Conservation (phyloP, 2,329 filamentous ascomycete genomes). For the Alternaria brassicae region DNA sequence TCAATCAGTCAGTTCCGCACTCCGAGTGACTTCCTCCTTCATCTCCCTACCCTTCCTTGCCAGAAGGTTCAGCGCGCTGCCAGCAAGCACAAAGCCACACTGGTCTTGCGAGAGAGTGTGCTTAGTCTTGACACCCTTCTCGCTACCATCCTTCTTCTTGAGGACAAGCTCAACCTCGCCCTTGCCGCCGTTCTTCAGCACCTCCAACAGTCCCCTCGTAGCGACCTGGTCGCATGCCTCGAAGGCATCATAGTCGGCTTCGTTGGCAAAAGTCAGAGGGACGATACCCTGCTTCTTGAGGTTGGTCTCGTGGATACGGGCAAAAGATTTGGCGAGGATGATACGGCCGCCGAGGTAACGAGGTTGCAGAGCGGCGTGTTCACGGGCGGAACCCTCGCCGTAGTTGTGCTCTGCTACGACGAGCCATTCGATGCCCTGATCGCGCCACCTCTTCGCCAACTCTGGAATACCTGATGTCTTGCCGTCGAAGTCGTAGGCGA, state of each 20-base stretch:
- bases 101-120: slow-evolving; percentile 91
- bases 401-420: slow-evolving; percentile 98
- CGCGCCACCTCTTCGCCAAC: slow-evolving; percentile 83
- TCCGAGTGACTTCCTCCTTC: slow-evolving; percentile 47
- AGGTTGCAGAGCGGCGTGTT: slow-evolving; percentile 89
- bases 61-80: slow-evolving; percentile 90
- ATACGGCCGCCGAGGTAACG: slow-evolving; percentile 87
- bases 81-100: slow-evolving; percentile 88
- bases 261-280: slow-evolving; percentile 87
- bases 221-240: slow-evolving; percentile 81
- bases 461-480: slow-evolving; percentile 80
- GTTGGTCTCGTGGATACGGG: slow-evolving; percentile 93
- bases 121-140: slow-evolving; percentile 75
- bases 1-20: slow-evolving; percentile 50
- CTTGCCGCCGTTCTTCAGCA: slow-evolving; percentile 77
- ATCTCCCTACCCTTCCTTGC: slow-evolving; percentile 64
- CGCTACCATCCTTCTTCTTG: slow-evolving; percentile 64
- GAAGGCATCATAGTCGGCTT: slow-evolving; percentile 85
- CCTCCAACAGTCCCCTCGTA: slow-evolving; percentile 83
- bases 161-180: slow-evolving; percentile 74
- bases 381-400: slow-evolving; percentile 86
- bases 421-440: slow-evolving; percentile 78
- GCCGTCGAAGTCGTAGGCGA: slow-evolving; percentile 86
- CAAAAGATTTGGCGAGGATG: slow-evolving; percentile 86
- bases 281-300: slow-evolving; percentile 98